These are phyloP conservation scores for Lactifluus subvellereus DNA, from an alignment of 768 basidiomycete species.

Conservation along the genomic window DNA sequence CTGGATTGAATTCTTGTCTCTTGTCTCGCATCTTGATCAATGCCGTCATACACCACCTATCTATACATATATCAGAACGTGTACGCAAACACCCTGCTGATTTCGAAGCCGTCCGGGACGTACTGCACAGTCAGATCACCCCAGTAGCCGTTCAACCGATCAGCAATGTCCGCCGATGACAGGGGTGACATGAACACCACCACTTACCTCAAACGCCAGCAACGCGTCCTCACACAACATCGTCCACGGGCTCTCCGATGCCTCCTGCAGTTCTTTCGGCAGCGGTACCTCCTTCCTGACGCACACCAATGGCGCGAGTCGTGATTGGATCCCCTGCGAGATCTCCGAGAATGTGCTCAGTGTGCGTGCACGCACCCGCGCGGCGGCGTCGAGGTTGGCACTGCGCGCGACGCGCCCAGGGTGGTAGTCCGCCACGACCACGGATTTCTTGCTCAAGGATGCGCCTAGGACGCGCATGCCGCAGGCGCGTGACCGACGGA, in stretches of 20 bases:
- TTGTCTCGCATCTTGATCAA: too few species aligned
- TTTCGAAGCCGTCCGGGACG: constrained; percentile 14
- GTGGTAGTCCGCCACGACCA: constrained; percentile 11
- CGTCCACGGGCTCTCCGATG: constrained; percentile 12
- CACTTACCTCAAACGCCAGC: constrained; percentile 18
- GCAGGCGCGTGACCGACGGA: constrained; percentile 6
- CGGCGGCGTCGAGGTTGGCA: background rate
- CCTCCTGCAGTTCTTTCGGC: background rate
- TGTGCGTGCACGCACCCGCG: background rate
- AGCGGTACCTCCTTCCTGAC: constrained; percentile 14
- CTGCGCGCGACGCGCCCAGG: constrained; percentile 10
- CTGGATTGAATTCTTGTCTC: too few species aligned
- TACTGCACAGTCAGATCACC: background rate
- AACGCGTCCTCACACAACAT: constrained; percentile 20
- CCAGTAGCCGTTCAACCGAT: background rate
- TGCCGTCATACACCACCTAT: too few species aligned
- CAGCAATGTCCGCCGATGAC: background rate
- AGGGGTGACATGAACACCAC: too few species aligned
- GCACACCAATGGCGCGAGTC: background rate
- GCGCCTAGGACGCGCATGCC: constrained; percentile 18
- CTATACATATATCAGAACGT: background rate
- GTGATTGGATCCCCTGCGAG: background rate
- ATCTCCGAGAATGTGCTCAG: background rate
- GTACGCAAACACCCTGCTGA: constrained; percentile 13
- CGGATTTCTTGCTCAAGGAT: background rate